Percentiles rank a stretch among this genome's conserved stretches.
Conservation (phyloP, 192 early-diverging fungal genomes). For the Oehlia diaphana region DNA sequence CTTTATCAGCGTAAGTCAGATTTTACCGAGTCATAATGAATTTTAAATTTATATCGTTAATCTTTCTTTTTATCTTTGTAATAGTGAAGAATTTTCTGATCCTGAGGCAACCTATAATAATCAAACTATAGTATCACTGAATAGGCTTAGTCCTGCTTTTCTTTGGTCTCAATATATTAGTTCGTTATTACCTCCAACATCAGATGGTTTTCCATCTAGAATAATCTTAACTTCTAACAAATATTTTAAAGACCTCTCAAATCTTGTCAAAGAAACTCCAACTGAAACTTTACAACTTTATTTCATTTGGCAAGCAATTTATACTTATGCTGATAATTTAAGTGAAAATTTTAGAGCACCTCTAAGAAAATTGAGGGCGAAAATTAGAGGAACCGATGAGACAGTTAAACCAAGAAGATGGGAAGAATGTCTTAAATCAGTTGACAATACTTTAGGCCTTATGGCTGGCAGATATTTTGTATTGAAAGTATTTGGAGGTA, state of each 20-base stretch:
- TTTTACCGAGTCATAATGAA: background rate
- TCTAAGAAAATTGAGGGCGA: conserved; percentile 34
- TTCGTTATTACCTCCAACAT: conserved; percentile 24
- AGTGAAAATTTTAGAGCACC: conserved; percentile 45
- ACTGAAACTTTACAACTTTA: conserved; percentile 46
- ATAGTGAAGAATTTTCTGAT: conserved; percentile 48
- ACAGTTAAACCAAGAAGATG: conserved; percentile 47
- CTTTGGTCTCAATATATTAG: conserved; percentile 42
- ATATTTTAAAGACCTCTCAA: conserved; percentile 45
- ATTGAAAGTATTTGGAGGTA: conserved; percentile 34
- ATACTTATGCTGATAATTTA: conserved; percentile 36
- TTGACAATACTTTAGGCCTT: conserved; percentile 39
- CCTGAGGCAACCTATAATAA: conserved; percentile 56
- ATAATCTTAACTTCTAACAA: conserved; percentile 50
- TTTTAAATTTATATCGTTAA: background rate
- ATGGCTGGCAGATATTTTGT: conserved; percentile 49
- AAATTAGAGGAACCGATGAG: conserved; percentile 48
- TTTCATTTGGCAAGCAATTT: conserved; percentile 52
- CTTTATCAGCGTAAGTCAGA: conserved; percentile 38
- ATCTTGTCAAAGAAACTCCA: conserved; percentile 41
- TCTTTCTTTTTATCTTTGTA: conserved; percentile 19
- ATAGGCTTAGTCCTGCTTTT: conserved; percentile 38
- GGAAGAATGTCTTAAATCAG: conserved; percentile 44
- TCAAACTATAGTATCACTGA: conserved; percentile 34
- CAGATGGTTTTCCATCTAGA: conserved; percentile 29